These are phyloP conservation scores for Aureobasidium sp. DNA, from an alignment of 2,329 filamentous ascomycete genomes.

Conservation along the genomic window DNA sequence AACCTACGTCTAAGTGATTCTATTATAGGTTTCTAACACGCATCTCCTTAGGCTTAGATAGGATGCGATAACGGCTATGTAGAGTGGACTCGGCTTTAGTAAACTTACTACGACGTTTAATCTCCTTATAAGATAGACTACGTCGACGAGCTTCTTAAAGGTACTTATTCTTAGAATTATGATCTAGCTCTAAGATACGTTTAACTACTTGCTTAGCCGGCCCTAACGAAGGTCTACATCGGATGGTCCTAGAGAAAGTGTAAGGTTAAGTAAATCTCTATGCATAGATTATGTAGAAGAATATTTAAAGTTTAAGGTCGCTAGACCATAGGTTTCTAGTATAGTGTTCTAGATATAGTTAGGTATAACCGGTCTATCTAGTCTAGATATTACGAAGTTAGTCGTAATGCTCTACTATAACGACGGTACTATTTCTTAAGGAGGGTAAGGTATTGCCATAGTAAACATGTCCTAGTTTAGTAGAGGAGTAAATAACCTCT, in stretches of 20 bases:
- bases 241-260: background rate
- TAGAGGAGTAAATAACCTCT: background rate
- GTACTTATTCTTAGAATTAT: conserved; percentile 19
- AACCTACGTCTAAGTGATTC: too few species aligned
- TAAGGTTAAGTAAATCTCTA: background rate
- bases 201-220: background rate
- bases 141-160: conserved; percentile 46
- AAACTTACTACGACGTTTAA: conserved; percentile 47
- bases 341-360: background rate
- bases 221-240: background rate
- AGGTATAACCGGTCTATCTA: background rate
- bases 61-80: conserved; percentile 55
- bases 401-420: background rate
- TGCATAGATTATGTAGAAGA: background rate
- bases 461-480: background rate
- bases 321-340: background rate
- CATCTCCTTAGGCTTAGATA: conserved; percentile 55
- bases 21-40: conserved; percentile 59
- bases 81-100: conserved; percentile 62
- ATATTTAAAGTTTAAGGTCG: background rate
- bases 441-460: background rate
- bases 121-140: conserved; percentile 58
- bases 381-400: background rate
- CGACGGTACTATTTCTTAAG: background rate
- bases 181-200: background rate